Conservation (phyloP, 148 eudicot genomes). For the Persicaria tinctoria region DNA sequence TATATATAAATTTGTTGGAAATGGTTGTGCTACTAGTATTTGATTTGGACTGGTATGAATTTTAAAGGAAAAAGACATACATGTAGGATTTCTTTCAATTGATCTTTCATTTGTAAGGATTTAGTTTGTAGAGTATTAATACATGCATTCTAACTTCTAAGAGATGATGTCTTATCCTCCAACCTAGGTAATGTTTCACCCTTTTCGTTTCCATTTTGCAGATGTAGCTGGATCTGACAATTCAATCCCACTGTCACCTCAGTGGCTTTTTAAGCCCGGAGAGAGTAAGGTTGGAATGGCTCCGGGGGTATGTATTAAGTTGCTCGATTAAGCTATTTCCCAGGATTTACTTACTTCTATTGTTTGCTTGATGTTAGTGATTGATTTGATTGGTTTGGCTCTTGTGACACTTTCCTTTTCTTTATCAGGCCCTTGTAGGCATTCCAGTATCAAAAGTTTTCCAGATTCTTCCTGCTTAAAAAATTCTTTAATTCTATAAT, state of each 20-base stretch:
- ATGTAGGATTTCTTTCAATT: background rate
- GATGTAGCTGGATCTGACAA: constrained; percentile 63
- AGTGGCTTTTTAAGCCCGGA: constrained; percentile 90
- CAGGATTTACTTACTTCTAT: background rate
- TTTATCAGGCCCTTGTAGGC: background rate
- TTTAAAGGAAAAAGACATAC: too few relatives aligned
- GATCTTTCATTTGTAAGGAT: background rate
- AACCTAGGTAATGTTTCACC: background rate
- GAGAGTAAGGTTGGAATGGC: constrained; percentile 62
- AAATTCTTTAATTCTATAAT: constrained; percentile 6
- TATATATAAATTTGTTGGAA: too few relatives aligned
- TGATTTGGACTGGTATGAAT: background rate
- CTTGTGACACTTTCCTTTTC: background rate
- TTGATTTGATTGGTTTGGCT: background rate
- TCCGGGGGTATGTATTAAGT: constrained; percentile 53
- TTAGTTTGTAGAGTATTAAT: background rate
- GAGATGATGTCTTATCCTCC: background rate
- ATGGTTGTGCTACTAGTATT: background rate
- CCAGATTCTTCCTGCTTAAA: background rate
- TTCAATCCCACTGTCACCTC: constrained; percentile 90
- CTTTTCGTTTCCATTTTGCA: constrained; percentile 21
- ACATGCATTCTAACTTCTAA: too few relatives aligned
- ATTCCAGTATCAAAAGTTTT: background rate
- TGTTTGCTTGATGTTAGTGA: background rate
- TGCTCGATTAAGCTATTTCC: constrained; percentile 2